Evolutionary conservation across 2,329 filamentous ascomycete species (phyloP).

Genomic region (Huntiella bhutanensis): DNA sequence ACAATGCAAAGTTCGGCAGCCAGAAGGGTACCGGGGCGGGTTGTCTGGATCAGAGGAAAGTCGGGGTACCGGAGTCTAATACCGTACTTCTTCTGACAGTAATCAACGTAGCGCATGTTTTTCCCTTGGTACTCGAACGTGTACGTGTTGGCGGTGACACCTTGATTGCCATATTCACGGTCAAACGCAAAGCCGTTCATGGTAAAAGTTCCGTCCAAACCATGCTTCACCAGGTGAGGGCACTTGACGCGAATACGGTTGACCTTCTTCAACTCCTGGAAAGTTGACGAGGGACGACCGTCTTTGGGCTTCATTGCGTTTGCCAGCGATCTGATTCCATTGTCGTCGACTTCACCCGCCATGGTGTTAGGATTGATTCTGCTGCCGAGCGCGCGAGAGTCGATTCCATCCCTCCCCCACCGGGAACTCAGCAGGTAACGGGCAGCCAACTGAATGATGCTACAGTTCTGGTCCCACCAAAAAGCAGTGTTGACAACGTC

Average conservation of each 20-base stretch:
- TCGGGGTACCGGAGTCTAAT: slow-evolving; percentile 26
- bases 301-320: neutral
- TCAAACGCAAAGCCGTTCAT: slow-evolving; percentile 33
- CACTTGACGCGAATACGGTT: slow-evolving; percentile 37
- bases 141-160: slow-evolving; percentile 30
- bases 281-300: neutral
- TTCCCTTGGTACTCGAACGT: slow-evolving; percentile 35
- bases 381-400: too few relatives aligned
- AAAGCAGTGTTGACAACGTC: slow-evolving; percentile 88
- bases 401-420: too few relatives aligned
- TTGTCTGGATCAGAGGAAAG: slow-evolving; percentile 40
- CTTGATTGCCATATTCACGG: slow-evolving; percentile 23
- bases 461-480: slow-evolving; percentile 30
- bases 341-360: too few relatives aligned
- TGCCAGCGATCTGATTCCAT: too few relatives aligned
- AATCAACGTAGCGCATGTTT: slow-evolving; percentile 29
- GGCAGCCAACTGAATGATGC: too few relatives aligned
- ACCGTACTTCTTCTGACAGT: slow-evolving; percentile 37
- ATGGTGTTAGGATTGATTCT: too few relatives aligned
- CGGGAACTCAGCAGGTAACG: too few relatives aligned
- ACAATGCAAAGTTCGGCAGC: slow-evolving; percentile 42
- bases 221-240: slow-evolving; percentile 23
- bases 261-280: slow-evolving; percentile 35
- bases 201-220: slow-evolving; percentile 32
- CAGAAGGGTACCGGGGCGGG: slow-evolving; percentile 29